Evolutionary conservation across 495 filamentous ascomycete genomes (phyloP), one percentile per base, ranked within the genome.

Genomic region (Neurospora hispaniola): DNA sequence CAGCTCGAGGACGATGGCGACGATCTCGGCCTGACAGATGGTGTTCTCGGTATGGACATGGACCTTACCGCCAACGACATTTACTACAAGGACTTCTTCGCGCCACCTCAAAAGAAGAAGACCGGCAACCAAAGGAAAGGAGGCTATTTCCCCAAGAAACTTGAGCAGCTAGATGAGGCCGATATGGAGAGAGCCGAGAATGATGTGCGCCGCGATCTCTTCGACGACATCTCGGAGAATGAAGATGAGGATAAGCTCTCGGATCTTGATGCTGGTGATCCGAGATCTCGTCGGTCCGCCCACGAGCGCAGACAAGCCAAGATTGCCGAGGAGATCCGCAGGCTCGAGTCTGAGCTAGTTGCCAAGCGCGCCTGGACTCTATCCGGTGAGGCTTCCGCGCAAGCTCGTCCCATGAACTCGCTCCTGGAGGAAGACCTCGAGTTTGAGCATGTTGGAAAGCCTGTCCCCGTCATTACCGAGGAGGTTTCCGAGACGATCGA

Each of bases 371-470:
- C 94, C 74, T 99, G 96, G 96, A 92, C 91, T 69, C 84, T 98
- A 43, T 86, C 92, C 12, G 96, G 96, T 77, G 96, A 99, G 86
- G 96, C 94, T 46, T 87, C 89, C 66, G 96, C 93, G 1, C 84
- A 85, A 3, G 92, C 93, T 73, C 86, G 96, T 68, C 96, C 96
- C 0, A 73, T 94, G 20, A 98, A 99, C 81, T 97, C 94, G 1
- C 87, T 99, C 0, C 87, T 99, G 3, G 96, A 98, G 79, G 91
- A 98, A 81, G 94, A 98, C 74, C 86, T 99, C 16, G 96, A 98
- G 71, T 98, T 98, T 76, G 96, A 99, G 80, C 88, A 96, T 69
- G 88, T 92, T n/a, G 96, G 96, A 73, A 98, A 98, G 80, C 96
- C 96, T 0, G 91, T 97, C 1, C 93, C 95, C 5, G 92, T 98